These are phyloP conservation scores for Metschnikowia cerradonensis DNA, from an alignment of 805 yeast genomes.

Conservation along the genomic window DNA sequence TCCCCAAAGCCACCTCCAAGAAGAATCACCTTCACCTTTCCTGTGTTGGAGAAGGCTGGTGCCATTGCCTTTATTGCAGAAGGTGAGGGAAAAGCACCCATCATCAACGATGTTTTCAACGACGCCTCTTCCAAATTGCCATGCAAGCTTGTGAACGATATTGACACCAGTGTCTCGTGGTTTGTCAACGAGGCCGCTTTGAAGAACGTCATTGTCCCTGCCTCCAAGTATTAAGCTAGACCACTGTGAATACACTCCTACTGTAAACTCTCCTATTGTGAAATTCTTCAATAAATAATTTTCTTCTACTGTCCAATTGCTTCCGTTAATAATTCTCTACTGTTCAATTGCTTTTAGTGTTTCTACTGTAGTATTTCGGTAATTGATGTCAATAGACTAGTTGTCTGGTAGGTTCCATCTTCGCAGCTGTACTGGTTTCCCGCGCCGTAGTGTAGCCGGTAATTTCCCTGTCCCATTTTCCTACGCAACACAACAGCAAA, in stretches of 20 bases:
- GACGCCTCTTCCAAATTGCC: constrained; percentile 53
- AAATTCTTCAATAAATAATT: no score
- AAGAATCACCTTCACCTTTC: constrained; percentile 85
- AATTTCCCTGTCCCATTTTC: neutral
- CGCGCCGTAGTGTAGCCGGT: constrained; percentile 1
- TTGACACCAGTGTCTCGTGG: constrained; percentile 63
- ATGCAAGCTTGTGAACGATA: constrained; percentile 65
- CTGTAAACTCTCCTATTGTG: no score
- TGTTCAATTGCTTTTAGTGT: no score
- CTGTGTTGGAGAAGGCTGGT: constrained; percentile 54
- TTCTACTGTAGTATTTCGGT: no score
- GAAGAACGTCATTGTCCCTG: constrained; percentile 49
- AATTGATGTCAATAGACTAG: neutral
- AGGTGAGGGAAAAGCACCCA: constrained; percentile 77
- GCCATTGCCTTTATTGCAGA: constrained; percentile 80
- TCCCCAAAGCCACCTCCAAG: constrained; percentile 94
- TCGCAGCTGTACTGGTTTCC: constrained; percentile 2
- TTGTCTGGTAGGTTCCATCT: neutral
- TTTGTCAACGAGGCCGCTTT: constrained; percentile 80
- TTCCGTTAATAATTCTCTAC: no score
- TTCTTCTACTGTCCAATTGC: no score
- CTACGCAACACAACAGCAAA: constrained; percentile 1
- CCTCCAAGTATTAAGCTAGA: constrained; percentile 32
- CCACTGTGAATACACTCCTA: no score
- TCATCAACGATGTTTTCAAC: constrained; percentile 67